A percentile compares a stretch with the other conserved stretches of the same genome.
phyloP scores from a whole-genome alignment of 805 yeast species.

The Brettanomyces bruxellensis region DNA sequence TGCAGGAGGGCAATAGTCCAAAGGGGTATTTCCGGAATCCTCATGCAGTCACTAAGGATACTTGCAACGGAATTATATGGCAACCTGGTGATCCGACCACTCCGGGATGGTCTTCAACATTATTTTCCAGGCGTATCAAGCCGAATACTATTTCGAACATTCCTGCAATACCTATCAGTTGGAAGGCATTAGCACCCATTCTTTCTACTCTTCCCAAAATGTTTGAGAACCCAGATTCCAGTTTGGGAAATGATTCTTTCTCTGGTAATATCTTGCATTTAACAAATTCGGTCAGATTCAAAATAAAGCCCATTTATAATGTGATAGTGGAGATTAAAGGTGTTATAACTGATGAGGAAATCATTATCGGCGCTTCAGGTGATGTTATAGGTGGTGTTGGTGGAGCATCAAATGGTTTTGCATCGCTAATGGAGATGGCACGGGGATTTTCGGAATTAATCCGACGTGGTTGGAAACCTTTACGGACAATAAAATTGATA shows the following conservation, averaged over 20 bases:
- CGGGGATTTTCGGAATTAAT: constrained; percentile 38
- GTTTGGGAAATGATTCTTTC: no score
- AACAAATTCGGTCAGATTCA: constrained; percentile 33
- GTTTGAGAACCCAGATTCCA: no score
- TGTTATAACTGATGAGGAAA: constrained; percentile 39
- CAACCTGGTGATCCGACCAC: constrained; percentile 76
- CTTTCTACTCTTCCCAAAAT: constrained; percentile 11
- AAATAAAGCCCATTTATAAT: constrained; percentile 36
- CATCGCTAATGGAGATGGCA: constrained; percentile 41
- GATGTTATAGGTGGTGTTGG: constrained; percentile 45
- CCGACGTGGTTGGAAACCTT: constrained; percentile 36
- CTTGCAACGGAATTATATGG: constrained; percentile 47
- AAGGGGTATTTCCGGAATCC: constrained; percentile 60
- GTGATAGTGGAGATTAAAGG: constrained; percentile 51
- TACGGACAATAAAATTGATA: constrained; percentile 30
- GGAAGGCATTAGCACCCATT: constrained; percentile 32
- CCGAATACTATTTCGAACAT: constrained; percentile 40
- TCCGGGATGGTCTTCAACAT: constrained; percentile 57
- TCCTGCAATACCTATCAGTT: constrained; percentile 45
- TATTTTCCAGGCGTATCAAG: constrained; percentile 28
- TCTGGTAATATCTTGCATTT: constrained; percentile 28
- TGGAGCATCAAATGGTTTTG: constrained; percentile 42
- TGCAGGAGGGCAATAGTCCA: constrained; percentile 52
- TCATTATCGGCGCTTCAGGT: constrained; percentile 47
- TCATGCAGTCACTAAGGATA: constrained; percentile 50